Base-by-base conservation (phyloP, 371 early-diverging fungal species). In the Nematocida parisii region DNA sequence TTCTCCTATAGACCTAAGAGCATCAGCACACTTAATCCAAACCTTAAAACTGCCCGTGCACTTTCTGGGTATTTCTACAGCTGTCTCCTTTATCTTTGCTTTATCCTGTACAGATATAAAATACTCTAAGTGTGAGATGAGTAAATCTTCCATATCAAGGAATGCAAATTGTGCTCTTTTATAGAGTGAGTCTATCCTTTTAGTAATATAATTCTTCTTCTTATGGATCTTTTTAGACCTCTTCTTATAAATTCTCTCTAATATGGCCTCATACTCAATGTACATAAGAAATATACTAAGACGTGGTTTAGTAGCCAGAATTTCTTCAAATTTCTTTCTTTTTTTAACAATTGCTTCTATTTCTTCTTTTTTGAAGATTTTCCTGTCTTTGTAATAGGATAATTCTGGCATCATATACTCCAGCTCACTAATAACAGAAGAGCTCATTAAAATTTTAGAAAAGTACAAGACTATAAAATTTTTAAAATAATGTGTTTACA, bases 281-380 rank as follows among this genome's bases (percentile, higher is more conserved):
- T 68, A 68, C 57, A 66, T 11, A 6, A 77, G 71, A 56, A 60
- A 68, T 33, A 61, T 40, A 60, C 18, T n/a, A 24, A 77, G 61
- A 46, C 75, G 5, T 20, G 70, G 44, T 1, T 24, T 4, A 11
- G 46, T 15, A 15, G 46, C 13, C 4, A 66, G 64, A 9, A 70
- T 52, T n/a, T 77, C 71, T n/a, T 70, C 61, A 55, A 61, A 66
- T 9, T 24, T 47, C 68, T 71, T 77, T 73, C 73, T 73, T 71
- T 77, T 67, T 44, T 71, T 67, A 7, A 77, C 42, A 33, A 77
- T 70, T 11, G 56, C 11, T 44, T 67, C 47, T 13, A 77, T 57
- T 39, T 68, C 80, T 7, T 50, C 24, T 22, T 5, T 13, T 9
- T 20, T 57, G 71, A 77, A 77, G 42, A 77, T 64, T 40, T 40